These are phyloP conservation scores for Pseudogymnoascus sp. DNA, from an alignment of 2,329 filamentous ascomycete genomes.

Conservation along the genomic window DNA sequence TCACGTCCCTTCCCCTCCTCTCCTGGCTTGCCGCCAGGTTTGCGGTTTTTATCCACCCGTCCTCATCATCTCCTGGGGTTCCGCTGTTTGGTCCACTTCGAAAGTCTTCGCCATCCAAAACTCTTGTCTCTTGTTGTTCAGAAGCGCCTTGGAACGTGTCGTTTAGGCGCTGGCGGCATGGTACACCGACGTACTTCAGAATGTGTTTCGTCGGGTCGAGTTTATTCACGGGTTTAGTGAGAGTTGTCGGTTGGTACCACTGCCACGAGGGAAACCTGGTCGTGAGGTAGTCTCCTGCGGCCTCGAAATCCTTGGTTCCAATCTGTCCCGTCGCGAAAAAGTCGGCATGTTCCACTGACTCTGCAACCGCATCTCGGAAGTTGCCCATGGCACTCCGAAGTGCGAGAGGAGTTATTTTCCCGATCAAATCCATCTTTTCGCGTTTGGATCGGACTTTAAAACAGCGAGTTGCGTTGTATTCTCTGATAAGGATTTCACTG, in stretches of 20 bases:
- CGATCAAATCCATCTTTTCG: neutral
- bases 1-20: conserved; percentile 69
- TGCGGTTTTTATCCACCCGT: conserved; percentile 87
- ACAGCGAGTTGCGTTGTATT: neutral
- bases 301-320: conserved; percentile 92
- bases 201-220: conserved; percentile 64
- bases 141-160: conserved; percentile 88
- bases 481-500: neutral
- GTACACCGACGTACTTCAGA: conserved; percentile 91
- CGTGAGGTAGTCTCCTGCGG: conserved; percentile 92
- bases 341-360: neutral
- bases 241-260: conserved; percentile 44
- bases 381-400: neutral
- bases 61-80: conserved; percentile 56
- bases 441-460: neutral
- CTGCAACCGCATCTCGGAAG: neutral
- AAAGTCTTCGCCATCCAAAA: conserved; percentile 67
- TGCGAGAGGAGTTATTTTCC: neutral
- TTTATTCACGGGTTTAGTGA: neutral
- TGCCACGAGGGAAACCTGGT: conserved; percentile 99
- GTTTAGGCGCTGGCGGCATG: conserved; percentile 83
- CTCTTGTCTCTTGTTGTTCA: conserved; percentile 69
- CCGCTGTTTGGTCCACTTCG: conserved; percentile 38
- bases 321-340: conserved; percentile 67
- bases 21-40: conserved; percentile 69